Percentiles rank a stretch among this genome's conserved stretches.
phyloP scores from a whole-genome alignment of 805 yeast species.

The Lipomyces oligophaga region DNA sequence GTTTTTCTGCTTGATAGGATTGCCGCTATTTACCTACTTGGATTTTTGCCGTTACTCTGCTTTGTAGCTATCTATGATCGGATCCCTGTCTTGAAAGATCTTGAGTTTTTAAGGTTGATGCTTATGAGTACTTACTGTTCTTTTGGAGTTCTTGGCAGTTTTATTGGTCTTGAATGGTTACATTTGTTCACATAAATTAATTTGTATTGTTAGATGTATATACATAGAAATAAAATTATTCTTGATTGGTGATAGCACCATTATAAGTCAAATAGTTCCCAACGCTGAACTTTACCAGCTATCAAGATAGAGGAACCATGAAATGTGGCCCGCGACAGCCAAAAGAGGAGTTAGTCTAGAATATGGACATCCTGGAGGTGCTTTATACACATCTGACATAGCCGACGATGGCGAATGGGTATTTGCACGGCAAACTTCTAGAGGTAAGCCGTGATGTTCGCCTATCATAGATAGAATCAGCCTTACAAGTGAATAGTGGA shows the following conservation, averaged over 20 bases:
- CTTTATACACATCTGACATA: constrained; percentile 27
- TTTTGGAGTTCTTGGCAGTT: constrained; percentile 76
- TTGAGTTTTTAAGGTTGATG: constrained; percentile 77
- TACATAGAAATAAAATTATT: too few species aligned
- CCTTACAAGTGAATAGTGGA: too few species aligned
- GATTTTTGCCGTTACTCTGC: constrained; percentile 62
- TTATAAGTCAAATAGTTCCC: not conserved
- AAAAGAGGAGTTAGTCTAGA: constrained; percentile 42
- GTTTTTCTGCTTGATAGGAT: constrained; percentile 67
- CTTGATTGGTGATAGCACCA: not conserved
- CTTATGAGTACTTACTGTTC: constrained; percentile 80
- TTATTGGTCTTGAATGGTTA: constrained; percentile 86
- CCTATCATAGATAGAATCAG: too few species aligned
- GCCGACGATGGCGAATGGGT: constrained; percentile 28
- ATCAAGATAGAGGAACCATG: too few species aligned
- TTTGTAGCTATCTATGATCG: constrained; percentile 54
- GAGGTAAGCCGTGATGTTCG: too few species aligned
- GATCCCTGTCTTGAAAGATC: constrained; percentile 45
- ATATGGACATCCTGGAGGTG: constrained; percentile 45
- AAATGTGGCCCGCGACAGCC: constrained; percentile 43
- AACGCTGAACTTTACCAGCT: too few species aligned
- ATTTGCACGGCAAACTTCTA: too few species aligned
- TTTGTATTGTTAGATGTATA: too few species aligned
- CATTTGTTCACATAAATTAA: constrained; percentile 51
- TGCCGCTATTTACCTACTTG: constrained; percentile 60